Evolutionary conservation across 1,139 yeast species (phyloP).

Genomic region (Kluyveromyces sp.): DNA sequence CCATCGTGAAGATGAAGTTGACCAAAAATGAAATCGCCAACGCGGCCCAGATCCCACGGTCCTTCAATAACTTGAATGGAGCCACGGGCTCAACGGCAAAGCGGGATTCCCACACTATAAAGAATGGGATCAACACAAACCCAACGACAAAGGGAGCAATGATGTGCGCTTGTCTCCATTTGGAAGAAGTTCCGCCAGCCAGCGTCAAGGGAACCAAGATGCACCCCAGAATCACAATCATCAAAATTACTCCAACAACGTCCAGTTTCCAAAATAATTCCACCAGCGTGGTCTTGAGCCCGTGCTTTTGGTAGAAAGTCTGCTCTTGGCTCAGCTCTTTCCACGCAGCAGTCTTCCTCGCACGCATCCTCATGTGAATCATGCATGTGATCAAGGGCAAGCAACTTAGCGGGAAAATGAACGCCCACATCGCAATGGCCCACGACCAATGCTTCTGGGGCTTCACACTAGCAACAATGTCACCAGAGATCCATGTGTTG

Average conservation of each 20-base stretch:
- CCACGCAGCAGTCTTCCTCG: constrained; percentile 42
- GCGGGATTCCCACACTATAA: constrained; percentile 45
- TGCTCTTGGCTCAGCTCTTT: constrained; percentile 26
- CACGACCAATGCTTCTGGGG: constrained; percentile 46
- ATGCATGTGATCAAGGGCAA: constrained; percentile 48
- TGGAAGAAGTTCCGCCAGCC: constrained; percentile 49
- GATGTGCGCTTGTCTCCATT: constrained; percentile 50
- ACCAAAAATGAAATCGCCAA: constrained; percentile 31
- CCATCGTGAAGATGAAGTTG: constrained; percentile 55
- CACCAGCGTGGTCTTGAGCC: constrained; percentile 13
- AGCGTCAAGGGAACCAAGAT: constrained; percentile 43
- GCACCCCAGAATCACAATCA: constrained; percentile 47
- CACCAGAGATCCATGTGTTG: constrained; percentile 65
- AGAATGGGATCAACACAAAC: constrained; percentile 44
- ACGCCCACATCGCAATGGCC: constrained; percentile 72
- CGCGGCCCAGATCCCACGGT: constrained; percentile 63
- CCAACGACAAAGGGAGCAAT: constrained; percentile 62
- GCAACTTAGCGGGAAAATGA: constrained; percentile 54
- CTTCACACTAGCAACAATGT: constrained; percentile 35
- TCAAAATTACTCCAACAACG: constrained; percentile 43
- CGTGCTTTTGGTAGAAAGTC: constrained; percentile 19
- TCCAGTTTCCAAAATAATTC: constrained; percentile 42
- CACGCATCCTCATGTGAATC: constrained; percentile 46
- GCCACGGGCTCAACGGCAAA: constrained; percentile 47
- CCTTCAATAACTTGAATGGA: constrained; percentile 47